Evolutionary conservation across 352 stramenopile species (phyloP).

Genomic region (Phytophthora cajani): DNA sequence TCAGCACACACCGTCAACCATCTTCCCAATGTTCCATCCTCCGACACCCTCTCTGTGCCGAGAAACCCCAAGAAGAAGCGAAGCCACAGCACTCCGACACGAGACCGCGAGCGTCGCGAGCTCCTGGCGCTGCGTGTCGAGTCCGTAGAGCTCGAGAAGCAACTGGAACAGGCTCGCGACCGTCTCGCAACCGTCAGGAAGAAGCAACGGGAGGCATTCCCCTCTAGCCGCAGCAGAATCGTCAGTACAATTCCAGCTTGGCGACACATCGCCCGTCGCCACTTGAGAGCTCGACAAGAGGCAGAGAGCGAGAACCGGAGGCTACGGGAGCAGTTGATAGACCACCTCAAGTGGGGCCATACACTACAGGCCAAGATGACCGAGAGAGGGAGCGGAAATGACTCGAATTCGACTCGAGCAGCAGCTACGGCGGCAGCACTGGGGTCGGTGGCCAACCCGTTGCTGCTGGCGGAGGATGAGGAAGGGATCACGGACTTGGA

Average conservation of each 20-base stretch:
- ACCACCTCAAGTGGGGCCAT: conserved; percentile 30
- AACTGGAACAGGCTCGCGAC: conserved; percentile 21
- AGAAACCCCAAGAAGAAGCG: conserved; percentile 39
- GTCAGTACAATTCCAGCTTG: conserved; percentile 33
- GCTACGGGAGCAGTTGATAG: conserved; percentile 22
- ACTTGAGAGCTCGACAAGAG: conserved; percentile 21
- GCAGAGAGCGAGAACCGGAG: conserved; percentile 35
- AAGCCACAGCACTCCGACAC: conserved; percentile 37
- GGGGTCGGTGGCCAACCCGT: conserved; percentile 16
- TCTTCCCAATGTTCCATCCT: conserved; percentile 1
- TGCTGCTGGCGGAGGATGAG: conserved; percentile 34
- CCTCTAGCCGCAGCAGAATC: conserved; percentile 23
- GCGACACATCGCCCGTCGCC: conserved; percentile 38
- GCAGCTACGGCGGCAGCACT: conserved; percentile 17
- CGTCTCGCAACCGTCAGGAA: conserved; percentile 16
- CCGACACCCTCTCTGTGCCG: neutral
- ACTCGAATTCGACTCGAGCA: conserved; percentile 11
- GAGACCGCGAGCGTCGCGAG: conserved; percentile 42
- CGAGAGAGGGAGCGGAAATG: neutral
- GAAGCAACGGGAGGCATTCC: conserved; percentile 10
- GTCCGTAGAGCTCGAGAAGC: conserved; percentile 23
- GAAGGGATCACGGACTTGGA: conserved; percentile 36
- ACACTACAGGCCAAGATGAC: conserved; percentile 29
- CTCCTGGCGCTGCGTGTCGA: conserved; percentile 35
- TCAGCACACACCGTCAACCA: neutral